Base-by-base conservation (phyloP, 2,329 filamentous ascomycete genomes). In the Truncatella angustata region DNA sequence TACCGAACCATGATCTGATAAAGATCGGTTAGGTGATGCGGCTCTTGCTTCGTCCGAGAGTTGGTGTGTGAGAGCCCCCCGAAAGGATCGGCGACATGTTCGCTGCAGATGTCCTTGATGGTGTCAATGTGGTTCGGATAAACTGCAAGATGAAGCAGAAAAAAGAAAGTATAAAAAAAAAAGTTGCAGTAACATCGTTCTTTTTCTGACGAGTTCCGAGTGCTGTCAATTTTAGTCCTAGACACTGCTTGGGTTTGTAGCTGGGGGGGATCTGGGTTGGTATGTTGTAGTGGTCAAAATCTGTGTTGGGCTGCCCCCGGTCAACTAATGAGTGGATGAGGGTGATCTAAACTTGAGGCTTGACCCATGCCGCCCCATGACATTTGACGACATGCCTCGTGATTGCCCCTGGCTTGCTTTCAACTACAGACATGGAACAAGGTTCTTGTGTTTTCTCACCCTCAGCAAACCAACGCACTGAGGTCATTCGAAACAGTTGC, bases 391-490 rank as follows among this genome's bases (percentile, higher is more conserved):
- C 52, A 51, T 54, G 28, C 34, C 36, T 53, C 47, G 54, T 55
- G 46, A 53, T 56, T 52, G 54, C 55, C 54, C 54, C 53, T 53
- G 56, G 28, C 40, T 23, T 44, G 40, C 59, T 57, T 56, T 54
- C 64, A 61, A 68, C 63, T 64, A 68, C 43, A 20, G 26, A 34
- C 70, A 71, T 70, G 71, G 71, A 71, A 71, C 70, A 66, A 64
- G 70, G 70, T 63, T 72, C 63, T 58, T 67, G 12, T 16, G 21
- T 39, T 35, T 12, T 30, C 35, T 7, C n/a, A 11, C 21, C 30
- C 24, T n/a, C 35, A 39, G 43, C 43, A 18, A 18, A 50, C 35
- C 30, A 52, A 24, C 32, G n/a, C 23, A 11, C 40, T 44, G 20
- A n/a, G n/a, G n/a, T n/a, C n/a, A 23, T 21, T 20, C 28, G 37